Evolutionary conservation across 805 yeast species (phyloP).

Genomic region (Metschnikowia bowlesiae): DNA sequence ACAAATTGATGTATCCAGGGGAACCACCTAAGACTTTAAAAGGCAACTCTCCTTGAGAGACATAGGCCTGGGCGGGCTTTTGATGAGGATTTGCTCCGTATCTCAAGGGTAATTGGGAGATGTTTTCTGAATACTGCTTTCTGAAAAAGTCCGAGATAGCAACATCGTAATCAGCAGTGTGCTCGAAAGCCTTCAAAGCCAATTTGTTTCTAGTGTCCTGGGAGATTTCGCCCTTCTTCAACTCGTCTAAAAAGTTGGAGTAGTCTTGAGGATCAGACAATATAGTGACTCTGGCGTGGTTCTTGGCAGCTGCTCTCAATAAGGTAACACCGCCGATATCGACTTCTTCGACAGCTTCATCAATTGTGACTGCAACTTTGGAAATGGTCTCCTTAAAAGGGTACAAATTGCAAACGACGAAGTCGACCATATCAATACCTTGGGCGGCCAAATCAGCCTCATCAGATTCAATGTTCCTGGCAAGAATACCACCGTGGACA

Average conservation of each 20-base stretch:
- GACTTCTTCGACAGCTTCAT: conserved; percentile 97
- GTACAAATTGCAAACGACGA: conserved; percentile 94
- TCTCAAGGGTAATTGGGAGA: conserved; percentile 87
- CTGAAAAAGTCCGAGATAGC: conserved; percentile 96
- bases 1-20: conserved; percentile 94
- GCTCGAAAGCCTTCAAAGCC: conserved; percentile 96
- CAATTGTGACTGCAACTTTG: conserved; percentile 90
- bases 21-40: conserved; percentile 91
- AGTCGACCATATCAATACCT: conserved; percentile 93
- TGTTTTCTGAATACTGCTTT: conserved; percentile 89
- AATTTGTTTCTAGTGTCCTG: conserved; percentile 70
- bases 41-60: conserved; percentile 81
- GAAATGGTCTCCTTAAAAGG: conserved; percentile 98
- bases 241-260: conserved; percentile 78
- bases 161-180: conserved; percentile 95
- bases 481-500: conserved; percentile 96
- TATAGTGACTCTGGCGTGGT: conserved; percentile 93
- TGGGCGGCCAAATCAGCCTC: conserved; percentile 84
- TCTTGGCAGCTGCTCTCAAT: conserved; percentile 97
- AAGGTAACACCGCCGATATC: conserved; percentile 97
- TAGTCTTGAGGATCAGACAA: conserved; percentile 94
- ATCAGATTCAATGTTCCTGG: conserved; percentile 88
- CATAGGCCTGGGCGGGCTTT: conserved; percentile 97
- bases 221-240: conserved; percentile 68
- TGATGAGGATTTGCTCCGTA: conserved; percentile 99